phyloP scores from a whole-genome alignment of 768 basidiomycete genomes.

The Pleurotus djamor region DNA sequence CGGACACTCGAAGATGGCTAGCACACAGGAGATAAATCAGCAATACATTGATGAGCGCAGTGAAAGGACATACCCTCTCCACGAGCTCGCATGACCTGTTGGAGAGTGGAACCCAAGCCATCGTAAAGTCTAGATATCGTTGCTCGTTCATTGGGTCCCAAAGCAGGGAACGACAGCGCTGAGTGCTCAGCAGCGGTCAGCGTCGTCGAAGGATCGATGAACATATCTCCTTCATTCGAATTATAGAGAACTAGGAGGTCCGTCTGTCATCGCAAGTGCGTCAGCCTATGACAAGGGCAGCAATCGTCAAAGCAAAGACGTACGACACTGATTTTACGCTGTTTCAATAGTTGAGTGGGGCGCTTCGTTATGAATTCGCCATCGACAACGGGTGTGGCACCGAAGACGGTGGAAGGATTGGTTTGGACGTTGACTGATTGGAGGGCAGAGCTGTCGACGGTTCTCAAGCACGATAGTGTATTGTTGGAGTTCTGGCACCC shows the following conservation, averaged over 20 bases:
- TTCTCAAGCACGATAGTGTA: constrained; percentile 37
- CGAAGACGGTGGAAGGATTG: constrained; percentile 28
- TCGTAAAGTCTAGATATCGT: constrained; percentile 12
- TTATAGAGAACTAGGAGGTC: constrained; percentile 18
- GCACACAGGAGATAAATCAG: constrained; percentile 13
- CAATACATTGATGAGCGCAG: constrained; percentile 34
- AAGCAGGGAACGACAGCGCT: constrained; percentile 14
- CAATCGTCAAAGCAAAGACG: constrained; percentile 7
- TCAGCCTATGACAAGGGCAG: not conserved
- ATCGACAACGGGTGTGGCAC: constrained; percentile 45
- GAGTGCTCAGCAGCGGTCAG: constrained; percentile 9
- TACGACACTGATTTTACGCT: constrained; percentile 42
- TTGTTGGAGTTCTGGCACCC: constrained; percentile 30
- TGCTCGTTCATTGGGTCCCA: not conserved
- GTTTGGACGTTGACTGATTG: constrained; percentile 30
- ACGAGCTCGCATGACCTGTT: constrained; percentile 31
- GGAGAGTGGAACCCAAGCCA: constrained; percentile 15
- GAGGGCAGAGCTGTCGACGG: constrained; percentile 24
- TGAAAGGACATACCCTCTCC: constrained; percentile 32
- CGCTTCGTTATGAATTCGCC: constrained; percentile 41
- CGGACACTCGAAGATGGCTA: constrained; percentile 45
- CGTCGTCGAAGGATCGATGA: constrained; percentile 16
- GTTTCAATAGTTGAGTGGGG: constrained; percentile 33
- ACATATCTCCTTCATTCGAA: constrained; percentile 21
- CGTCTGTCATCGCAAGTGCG: constrained; percentile 6